Conservation (phyloP, 371 early-diverging fungal genomes). For the Saksenaea vasiformis region DNA sequence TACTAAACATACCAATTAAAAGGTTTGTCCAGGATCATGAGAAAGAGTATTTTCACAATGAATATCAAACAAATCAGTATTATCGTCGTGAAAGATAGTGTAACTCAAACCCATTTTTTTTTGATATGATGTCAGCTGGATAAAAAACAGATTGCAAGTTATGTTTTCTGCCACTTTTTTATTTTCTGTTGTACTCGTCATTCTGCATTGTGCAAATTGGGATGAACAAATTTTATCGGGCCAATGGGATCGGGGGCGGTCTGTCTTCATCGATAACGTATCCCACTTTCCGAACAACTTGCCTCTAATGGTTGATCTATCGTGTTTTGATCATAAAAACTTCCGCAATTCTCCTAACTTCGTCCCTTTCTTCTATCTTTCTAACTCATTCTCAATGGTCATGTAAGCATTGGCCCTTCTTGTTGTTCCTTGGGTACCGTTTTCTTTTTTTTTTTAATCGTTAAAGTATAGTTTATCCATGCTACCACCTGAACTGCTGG, state of each 20-base stretch:
- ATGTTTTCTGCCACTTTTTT: not conserved
- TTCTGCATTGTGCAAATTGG: not conserved
- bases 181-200: not conserved
- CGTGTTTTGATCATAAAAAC: not conserved
- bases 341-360: not conserved
- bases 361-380: not conserved
- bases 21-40: conserved; percentile 4
- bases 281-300: not conserved
- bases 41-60: conserved; percentile 2
- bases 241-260: conserved; percentile 4
- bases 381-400: not conserved
- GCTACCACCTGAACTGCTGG: conserved; percentile 19
- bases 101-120: not conserved
- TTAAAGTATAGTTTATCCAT: not conserved
- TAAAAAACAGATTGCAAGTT: not conserved
- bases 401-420: not conserved
- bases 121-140: not conserved
- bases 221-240: not conserved
- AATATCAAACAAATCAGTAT: conserved; percentile 1
- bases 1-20: not conserved
- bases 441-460: not conserved
- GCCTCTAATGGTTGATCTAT: conserved; percentile 1
- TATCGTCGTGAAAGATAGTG: not conserved
- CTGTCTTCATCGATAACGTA: conserved; percentile 1
- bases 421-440: not conserved